Evolutionary conservation across 192 early-diverging fungal species (phyloP), one percentile per base, ranked within the genome.

Genomic region (Entomortierella beljakovae): DNA sequence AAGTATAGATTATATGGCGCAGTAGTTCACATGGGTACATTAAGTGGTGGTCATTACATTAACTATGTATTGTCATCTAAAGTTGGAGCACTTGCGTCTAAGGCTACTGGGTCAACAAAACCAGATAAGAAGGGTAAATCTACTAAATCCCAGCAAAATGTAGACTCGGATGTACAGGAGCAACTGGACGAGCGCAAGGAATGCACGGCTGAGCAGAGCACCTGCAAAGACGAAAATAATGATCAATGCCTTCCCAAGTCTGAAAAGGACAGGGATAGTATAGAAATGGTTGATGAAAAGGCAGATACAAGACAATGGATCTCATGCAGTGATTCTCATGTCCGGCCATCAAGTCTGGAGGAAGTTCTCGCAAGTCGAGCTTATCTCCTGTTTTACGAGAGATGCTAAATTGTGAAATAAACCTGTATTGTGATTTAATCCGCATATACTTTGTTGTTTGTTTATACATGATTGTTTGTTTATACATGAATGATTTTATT

Each of bases 371-470:
- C 50, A 15, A 81, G 80, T 67, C 68, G 80, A 23, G 80, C 81
- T 32, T 85, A 85, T 49, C 61, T 85, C 28, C 34, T 83, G 15
- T 85, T 85, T 34, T 85, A 85, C 57, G 84, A 85, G 50, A 68
- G 72, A 2, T 69, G 40, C 18, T 61, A 34, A 25, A 59, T 32
- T 20, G 55, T 53, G n/a, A n/a, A n/a, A n/a, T n/a, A n/a, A n/a
- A n/a, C n/a, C n/a, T n/a, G 52, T 25, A 28, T 54, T 31, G 6
- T 29, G 8, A 54, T 29, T 15, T 15, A 18, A 54, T 7, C 13
- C 4, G 3, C 7, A 28, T n/a, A n/a, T n/a, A 26, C 26, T 29
- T 18, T 54, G 15, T 13, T 52, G 26, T 52, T 7, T 52, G 50
- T 25, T n/a, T 25, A 52, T 2, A 1, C n/a, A 20, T 52, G 26